Base-by-base conservation (phyloP, 108 stramenopile species). In the Epithemia pelagica region DNA sequence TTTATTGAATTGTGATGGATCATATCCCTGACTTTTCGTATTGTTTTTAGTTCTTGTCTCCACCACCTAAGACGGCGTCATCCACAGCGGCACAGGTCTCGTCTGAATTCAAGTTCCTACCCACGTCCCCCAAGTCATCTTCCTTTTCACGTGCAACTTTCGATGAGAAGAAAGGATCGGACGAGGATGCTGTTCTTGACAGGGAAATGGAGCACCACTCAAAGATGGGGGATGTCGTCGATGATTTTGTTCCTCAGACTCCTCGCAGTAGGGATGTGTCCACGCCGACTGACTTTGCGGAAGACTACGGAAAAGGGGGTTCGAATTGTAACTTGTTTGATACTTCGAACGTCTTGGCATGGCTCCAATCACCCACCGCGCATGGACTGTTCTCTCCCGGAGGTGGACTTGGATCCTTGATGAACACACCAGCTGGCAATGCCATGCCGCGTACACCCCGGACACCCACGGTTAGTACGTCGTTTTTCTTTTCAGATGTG, bases 271-370 rank as follows among this genome's bases (percentile, higher is more conserved):
- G 37, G 37, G 37, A 46, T 46, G 21, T 78, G 59, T 32, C 74
- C 32, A 92, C 88, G 0, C 88, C 91, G 1, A 88, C 88, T n/a
- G 86, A 92, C 63, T 92, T 92, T 71, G 81, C 91, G 23, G 59
- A 71, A 60, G 91, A 92, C 71, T 92, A 88, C 70, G 91, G 91
- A 2, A 82, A 82, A 72, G 75, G 72, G 22, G 55, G 71, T 7
- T 68, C 76, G 21, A 46, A 46, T 46, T 46, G 37, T 46, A 46
- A 46, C 15, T 5, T 46, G 5, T 77, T 83, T 54, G 86, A 87
- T 54, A 77, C 67, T 15, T 81, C 74, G 33, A 86, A 84, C 71
- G 83, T 90, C 20, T 81, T 90, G 54, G 76, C 88, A 23, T 90
- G 88, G 91, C 69, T 92, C 25, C 80, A 89, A 52, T 88, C 88